phyloP scores from a whole-genome alignment of 495 filamentous ascomycete genomes.

The Penicillium psychrofluorescens region DNA sequence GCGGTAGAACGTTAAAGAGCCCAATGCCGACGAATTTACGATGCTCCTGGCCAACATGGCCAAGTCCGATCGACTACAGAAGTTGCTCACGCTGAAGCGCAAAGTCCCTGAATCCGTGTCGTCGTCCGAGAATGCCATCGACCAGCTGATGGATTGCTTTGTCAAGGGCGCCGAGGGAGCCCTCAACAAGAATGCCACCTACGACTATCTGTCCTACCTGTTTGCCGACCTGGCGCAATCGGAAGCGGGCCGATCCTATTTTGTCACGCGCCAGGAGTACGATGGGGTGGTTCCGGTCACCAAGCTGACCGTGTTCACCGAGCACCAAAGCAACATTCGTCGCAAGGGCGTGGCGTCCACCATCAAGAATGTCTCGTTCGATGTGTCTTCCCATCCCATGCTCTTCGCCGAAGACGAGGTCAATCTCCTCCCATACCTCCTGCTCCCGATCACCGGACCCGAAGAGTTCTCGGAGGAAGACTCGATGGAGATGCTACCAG shows the following conservation, averaged over 20 bases:
- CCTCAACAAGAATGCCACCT: constrained; percentile 82
- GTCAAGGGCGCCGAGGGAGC: constrained; percentile 76
- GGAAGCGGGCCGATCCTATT: constrained; percentile 65
- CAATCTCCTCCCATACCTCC: constrained; percentile 78
- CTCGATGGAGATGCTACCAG: constrained; percentile 68
- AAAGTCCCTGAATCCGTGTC: constrained; percentile 55
- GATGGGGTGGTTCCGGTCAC: constrained; percentile 74
- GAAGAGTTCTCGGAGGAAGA: constrained; percentile 60
- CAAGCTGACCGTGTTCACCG: constrained; percentile 88
- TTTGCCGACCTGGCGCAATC: constrained; percentile 88
- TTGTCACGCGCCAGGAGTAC: constrained; percentile 64
- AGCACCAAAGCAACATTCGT: constrained; percentile 70
- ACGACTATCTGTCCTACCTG: constrained; percentile 86
- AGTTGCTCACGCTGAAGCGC: constrained; percentile 58
- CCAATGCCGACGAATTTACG: constrained; percentile 74
- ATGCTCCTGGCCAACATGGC: constrained; percentile 92
- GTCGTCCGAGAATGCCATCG: constrained; percentile 60
- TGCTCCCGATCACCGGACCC: constrained; percentile 59
- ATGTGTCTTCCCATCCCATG: constrained; percentile 59
- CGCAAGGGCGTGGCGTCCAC: constrained; percentile 85
- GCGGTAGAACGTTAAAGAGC: constrained; percentile 49
- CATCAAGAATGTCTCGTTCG: constrained; percentile 79
- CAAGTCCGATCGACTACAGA: constrained; percentile 67
- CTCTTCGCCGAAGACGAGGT: constrained; percentile 69
- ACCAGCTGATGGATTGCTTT: constrained; percentile 92